phyloP scores from a whole-genome alignment of 2,329 filamentous ascomycete genomes.

The Pleomassaria siparia region DNA sequence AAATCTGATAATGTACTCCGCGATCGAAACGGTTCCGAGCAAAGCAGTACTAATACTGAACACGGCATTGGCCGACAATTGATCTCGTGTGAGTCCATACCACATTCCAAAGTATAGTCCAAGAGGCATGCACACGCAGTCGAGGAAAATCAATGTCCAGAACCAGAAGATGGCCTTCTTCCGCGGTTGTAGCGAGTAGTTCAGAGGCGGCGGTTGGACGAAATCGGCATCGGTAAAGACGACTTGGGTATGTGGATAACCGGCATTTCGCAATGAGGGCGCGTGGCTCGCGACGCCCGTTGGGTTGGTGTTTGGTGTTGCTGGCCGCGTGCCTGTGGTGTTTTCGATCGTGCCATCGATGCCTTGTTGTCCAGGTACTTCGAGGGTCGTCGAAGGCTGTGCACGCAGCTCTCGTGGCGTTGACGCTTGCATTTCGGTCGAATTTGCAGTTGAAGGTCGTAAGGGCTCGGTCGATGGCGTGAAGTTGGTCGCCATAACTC shows the following conservation, averaged over 20 bases:
- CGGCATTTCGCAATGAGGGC: constrained; percentile 29
- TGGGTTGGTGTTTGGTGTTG: constrained; percentile 5
- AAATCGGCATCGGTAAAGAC: constrained; percentile 44
- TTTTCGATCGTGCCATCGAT: constrained; percentile 2
- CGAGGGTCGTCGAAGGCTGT: constrained; percentile 4
- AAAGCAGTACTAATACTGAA: constrained; percentile 58
- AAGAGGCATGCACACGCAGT: constrained; percentile 61
- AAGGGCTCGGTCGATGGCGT: constrained; percentile 35
- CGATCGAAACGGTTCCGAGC: constrained; percentile 55
- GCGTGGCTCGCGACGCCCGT: constrained; percentile 27
- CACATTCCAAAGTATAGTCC: constrained; percentile 63
- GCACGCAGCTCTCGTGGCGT: background rate
- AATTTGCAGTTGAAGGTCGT: constrained; percentile 22
- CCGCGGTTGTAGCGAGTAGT: constrained; percentile 57
- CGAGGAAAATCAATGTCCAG: constrained; percentile 61
- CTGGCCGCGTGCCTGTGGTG: constrained; percentile 9
- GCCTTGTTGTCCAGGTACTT: constrained; percentile 10
- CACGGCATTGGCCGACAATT: constrained; percentile 53
- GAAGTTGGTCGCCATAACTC: constrained; percentile 30
- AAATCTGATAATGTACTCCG: constrained; percentile 56
- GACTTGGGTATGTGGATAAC: constrained; percentile 46
- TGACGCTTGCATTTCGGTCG: constrained; percentile 5
- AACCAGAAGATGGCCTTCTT: constrained; percentile 60
- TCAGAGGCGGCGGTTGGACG: constrained; percentile 53
- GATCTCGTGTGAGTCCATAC: constrained; percentile 53